Conservation (phyloP, 2,329 filamentous ascomycete species). For the Fusarium redolens region DNA sequence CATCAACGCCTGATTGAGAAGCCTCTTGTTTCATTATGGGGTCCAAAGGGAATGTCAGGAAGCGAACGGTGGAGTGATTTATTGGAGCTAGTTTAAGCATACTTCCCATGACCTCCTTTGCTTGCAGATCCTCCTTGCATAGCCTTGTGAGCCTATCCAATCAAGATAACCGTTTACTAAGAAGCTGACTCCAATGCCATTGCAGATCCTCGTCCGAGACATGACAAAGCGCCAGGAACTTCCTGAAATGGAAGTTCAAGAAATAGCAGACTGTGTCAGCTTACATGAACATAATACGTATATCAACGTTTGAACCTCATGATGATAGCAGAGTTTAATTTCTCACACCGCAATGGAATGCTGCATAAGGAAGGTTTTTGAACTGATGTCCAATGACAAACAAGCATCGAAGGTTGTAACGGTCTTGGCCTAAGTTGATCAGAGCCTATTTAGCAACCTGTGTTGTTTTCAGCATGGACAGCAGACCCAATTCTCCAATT, state of each 20-base stretch:
- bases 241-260: neutral
- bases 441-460: rapidly evolving
- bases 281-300: neutral
- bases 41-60: neutral
- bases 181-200: neutral
- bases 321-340: neutral
- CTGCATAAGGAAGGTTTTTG: neutral
- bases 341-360: neutral
- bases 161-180: neutral
- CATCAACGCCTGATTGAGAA: no score
- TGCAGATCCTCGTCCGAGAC: neutral
- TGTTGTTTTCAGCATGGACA: rapidly evolving
- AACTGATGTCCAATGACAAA: neutral
- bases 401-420: rapidly evolving
- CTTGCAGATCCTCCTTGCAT: neutral
- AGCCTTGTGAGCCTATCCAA: neutral
- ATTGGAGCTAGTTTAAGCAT: neutral
- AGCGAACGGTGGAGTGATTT: rapidly evolving
- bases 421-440: no score
- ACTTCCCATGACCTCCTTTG: neutral
- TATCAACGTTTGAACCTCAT: neutral
- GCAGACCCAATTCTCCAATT: neutral
- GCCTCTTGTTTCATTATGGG: no score
- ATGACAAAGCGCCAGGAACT: neutral
- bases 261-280: neutral